phyloP scores from a whole-genome alignment of 2,329 filamentous ascomycete genomes.

The Hypoxylon sp. region DNA sequence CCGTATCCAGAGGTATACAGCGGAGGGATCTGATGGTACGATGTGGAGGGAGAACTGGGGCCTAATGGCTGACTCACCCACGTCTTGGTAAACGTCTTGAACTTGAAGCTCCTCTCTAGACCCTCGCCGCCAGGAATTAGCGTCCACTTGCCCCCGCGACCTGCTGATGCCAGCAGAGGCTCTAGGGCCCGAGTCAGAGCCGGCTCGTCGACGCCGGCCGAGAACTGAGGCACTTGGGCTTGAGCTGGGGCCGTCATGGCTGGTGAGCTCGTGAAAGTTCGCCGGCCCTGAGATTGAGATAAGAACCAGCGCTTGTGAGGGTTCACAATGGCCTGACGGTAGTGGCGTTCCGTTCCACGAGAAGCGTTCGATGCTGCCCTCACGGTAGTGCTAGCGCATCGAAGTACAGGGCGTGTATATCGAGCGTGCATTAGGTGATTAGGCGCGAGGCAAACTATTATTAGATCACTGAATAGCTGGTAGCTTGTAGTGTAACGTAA shows the following conservation, averaged over 20 bases:
- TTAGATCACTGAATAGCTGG: constrained; percentile 16
- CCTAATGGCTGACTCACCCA: constrained; percentile 65
- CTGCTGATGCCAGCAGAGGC: constrained; percentile 54
- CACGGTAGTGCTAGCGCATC: constrained; percentile 21
- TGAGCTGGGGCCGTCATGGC: constrained; percentile 28
- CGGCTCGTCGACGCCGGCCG: constrained; percentile 62
- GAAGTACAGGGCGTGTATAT: constrained; percentile 30
- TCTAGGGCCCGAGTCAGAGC: constrained; percentile 57
- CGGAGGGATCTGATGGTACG: constrained; percentile 19
- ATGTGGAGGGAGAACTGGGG: constrained; percentile 1
- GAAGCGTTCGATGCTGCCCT: constrained; percentile 12
- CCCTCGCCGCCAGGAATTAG: constrained; percentile 67
- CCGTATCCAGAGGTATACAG: constrained; percentile 17
- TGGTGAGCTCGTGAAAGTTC: constrained; percentile 36
- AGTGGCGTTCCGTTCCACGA: constrained; percentile 12
- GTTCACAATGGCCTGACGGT: constrained; percentile 17
- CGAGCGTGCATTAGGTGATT: constrained; percentile 38
- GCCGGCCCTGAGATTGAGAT: constrained; percentile 26
- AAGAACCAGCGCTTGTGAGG: constrained; percentile 23
- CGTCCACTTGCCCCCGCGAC: constrained; percentile 62
- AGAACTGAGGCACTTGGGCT: constrained; percentile 56
- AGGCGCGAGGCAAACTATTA: constrained; percentile 31
- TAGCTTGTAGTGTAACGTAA: constrained; percentile 28
- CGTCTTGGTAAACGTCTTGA: constrained; percentile 76
- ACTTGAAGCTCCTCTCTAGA: constrained; percentile 73